These are phyloP conservation scores for Candida buenavistaensis DNA, from an alignment of 1,139 yeast species.

Conservation along the genomic window DNA sequence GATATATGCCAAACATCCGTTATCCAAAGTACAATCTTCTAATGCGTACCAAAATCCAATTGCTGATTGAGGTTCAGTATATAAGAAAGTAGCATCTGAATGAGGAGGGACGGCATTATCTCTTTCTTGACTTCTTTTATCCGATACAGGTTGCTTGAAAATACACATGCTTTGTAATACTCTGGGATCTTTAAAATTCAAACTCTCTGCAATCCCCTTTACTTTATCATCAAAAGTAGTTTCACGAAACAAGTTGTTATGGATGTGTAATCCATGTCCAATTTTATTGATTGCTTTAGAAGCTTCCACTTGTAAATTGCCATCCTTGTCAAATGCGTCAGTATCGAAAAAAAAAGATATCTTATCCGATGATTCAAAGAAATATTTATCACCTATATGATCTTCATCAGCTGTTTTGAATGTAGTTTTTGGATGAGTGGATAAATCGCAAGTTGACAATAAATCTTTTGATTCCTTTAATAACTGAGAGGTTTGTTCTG, in stretches of 20 bases:
- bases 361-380: constrained; percentile 68
- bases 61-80: constrained; percentile 70
- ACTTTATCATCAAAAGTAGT: constrained; percentile 56
- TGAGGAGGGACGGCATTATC: constrained; percentile 76
- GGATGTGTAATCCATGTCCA: constrained; percentile 74
- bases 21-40: constrained; percentile 66
- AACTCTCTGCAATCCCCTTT: constrained; percentile 49
- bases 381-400: constrained; percentile 76
- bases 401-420: constrained; percentile 66
- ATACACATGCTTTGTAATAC: constrained; percentile 80
- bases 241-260: constrained; percentile 45
- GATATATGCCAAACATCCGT: constrained; percentile 72
- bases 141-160: constrained; percentile 63
- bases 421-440: constrained; percentile 67
- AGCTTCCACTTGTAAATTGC: constrained; percentile 52
- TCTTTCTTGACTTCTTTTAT: constrained; percentile 31
- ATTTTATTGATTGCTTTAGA: constrained; percentile 68
- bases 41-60: constrained; percentile 84
- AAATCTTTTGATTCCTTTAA: constrained; percentile 45
- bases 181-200: constrained; percentile 62
- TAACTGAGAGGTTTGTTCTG: constrained; percentile 39
- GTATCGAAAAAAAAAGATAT: constrained; percentile 71
- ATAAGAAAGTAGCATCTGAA: constrained; percentile 73
- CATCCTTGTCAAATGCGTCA: constrained; percentile 60
- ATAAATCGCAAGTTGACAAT: constrained; percentile 50